Conservation (phyloP, 306 rosid species). For the Senna tora region DNA sequence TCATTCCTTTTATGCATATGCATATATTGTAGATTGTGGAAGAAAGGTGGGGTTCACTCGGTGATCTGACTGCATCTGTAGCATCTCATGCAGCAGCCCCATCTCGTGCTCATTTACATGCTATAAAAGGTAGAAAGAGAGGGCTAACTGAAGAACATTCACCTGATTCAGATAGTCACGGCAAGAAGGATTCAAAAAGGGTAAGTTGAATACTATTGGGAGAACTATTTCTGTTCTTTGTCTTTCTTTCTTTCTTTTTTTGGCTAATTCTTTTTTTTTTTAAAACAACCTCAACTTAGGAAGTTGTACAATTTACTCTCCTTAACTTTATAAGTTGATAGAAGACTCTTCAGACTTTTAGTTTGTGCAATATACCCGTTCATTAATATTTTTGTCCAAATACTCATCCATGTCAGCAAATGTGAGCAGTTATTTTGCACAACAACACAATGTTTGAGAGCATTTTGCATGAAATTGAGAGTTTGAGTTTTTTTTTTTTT, state of each 20-base stretch:
- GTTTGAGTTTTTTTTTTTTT: no score
- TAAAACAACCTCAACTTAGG: no score
- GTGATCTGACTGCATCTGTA: conserved; percentile 72
- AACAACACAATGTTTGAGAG: no score
- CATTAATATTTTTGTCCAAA: no score
- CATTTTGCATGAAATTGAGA: no score
- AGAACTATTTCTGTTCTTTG: background rate
- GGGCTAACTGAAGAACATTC: conserved; percentile 54
- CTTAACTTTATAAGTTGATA: no score
- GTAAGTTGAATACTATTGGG: conserved; percentile 49
- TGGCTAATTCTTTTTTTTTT: no score
- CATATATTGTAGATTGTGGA: conserved; percentile 64
- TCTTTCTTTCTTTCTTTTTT: conserved; percentile 8
- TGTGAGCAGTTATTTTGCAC: no score
- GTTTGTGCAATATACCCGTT: no score
- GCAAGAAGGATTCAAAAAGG: conserved; percentile 54
- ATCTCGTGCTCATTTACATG: conserved; percentile 83
- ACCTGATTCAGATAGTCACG: conserved; percentile 46
- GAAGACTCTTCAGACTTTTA: no score
- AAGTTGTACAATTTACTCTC: no score
- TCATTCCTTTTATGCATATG: conserved; percentile 14
- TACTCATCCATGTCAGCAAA: no score
- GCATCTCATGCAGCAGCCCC: conserved; percentile 77
- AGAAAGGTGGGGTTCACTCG: conserved; percentile 92
- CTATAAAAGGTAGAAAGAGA: conserved; percentile 73